Base-by-base conservation (phyloP, 495 filamentous ascomycete species). In the Tuber calosporum region DNA sequence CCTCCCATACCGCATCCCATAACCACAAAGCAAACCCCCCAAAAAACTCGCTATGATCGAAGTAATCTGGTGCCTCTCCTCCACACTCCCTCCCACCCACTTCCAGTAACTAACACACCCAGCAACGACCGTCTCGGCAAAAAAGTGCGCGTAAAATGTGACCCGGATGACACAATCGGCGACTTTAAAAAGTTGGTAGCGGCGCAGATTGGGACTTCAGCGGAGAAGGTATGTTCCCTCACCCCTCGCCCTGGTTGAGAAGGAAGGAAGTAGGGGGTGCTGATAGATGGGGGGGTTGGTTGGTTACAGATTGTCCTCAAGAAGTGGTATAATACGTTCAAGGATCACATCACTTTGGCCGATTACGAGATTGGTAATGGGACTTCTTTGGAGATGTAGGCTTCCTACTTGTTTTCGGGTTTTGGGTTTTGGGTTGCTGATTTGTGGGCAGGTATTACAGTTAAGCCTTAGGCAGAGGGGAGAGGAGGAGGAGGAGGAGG, bases 301-400 rank as follows among this genome's bases (percentile, higher is more conserved):
- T n/a, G 30, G n/a, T 11, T 3, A 67, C 20, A 79, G 78, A 81
- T 81, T 39, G 72, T 81, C 19, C 76, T 81, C n/a, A 80, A 80
- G 53, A 81, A 81, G 53, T 78, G 79, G 75, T 76, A 80, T 30
- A 74, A 71, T 11, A 75, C 69, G 1, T 80, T 80, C 43, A 81
- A 81, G 67, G 79, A 81, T 67, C 79, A 80, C 43, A 80, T 81
- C 74, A 80, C 79, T 2, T 43, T 81, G 41, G 79, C 72, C 34
- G 79, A 81, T 71, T 80, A 81, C 62, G 79, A 81, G 68, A 79
- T 81, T 67, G 69, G 78, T 5, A 81, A 80, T 48, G 79, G 79
- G 48, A 74, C 73, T 41, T 79, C 71, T n/a, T 53, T 82, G 26
- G 74, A 81, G 53, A 77, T 81, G 79, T 82, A 79, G 34, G 75